phyloP scores from a whole-genome alignment of 2,329 filamentous ascomycete species.

The Colletotrichum eremochloae region DNA sequence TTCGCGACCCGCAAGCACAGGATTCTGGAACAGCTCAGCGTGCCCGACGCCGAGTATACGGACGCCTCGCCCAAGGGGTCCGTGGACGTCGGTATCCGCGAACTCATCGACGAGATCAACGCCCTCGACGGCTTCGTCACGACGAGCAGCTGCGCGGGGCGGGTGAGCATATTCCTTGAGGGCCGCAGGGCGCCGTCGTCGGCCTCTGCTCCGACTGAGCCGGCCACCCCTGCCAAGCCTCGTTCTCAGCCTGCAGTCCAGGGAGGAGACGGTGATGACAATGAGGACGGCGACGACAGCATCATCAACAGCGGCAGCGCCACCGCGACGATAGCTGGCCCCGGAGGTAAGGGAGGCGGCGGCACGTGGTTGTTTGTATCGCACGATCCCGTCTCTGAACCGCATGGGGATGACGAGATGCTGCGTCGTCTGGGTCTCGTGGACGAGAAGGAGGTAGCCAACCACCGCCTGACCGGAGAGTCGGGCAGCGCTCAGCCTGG shows the following conservation, averaged over 20 bases:
- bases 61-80: slow-evolving; percentile 92
- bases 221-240: slow-evolving; percentile 41
- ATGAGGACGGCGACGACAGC: background rate
- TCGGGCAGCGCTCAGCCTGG: slow-evolving; percentile 38
- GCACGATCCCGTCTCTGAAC: slow-evolving; percentile 74
- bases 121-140: slow-evolving; percentile 81
- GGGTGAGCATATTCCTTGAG: slow-evolving; percentile 90
- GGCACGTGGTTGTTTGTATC: slow-evolving; percentile 90
- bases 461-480: slow-evolving; percentile 5
- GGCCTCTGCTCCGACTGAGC: slow-evolving; percentile 16
- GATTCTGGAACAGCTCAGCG: slow-evolving; percentile 78
- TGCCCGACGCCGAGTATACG: slow-evolving; percentile 78
- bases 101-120: slow-evolving; percentile 86
- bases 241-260: slow-evolving; percentile 8
- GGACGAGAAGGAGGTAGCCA: slow-evolving; percentile 42
- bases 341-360: slow-evolving; percentile 88
- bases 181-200: slow-evolving; percentile 64
- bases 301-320: slow-evolving; percentile 36
- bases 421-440: slow-evolving; percentile 54
- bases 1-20: slow-evolving; percentile 76
- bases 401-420: slow-evolving; percentile 43
- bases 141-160: slow-evolving; percentile 91
- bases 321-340: slow-evolving; percentile 63
- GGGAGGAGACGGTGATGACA: slow-evolving; percentile 25
- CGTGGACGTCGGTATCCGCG: slow-evolving; percentile 82